A percentile compares a stretch with the other conserved stretches of the same genome.
Conservation (phyloP, 2,329 filamentous ascomycete genomes). For the Lasiodiplodia citricola region DNA sequence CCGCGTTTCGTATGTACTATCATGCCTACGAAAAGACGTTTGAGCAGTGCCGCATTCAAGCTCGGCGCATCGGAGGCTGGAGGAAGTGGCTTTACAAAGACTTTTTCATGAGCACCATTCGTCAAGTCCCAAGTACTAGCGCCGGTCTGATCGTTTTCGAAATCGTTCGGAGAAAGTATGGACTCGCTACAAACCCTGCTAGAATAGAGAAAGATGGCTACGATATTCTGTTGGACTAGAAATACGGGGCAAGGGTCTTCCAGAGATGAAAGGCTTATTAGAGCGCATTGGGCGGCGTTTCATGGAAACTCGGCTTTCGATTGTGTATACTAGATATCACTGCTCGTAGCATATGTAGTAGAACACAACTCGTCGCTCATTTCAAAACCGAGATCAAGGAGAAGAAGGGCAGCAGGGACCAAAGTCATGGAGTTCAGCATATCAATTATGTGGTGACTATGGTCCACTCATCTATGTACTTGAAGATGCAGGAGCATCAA, state of each 20-base stretch:
- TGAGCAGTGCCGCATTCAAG: conserved; percentile 63
- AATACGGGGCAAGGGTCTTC: background rate
- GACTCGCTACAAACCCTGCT: conserved; percentile 33
- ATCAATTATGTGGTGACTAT: too few relatives aligned
- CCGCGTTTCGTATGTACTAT: conserved; percentile 67
- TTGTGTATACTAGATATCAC: conserved; percentile 4
- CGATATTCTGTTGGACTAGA: conserved; percentile 66
- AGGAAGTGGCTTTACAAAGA: conserved; percentile 70
- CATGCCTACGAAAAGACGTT: conserved; percentile 73
- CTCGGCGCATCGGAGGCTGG: conserved; percentile 63
- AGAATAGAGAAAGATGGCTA: conserved; percentile 67
- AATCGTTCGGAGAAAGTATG: conserved; percentile 74
- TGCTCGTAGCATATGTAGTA: background rate
- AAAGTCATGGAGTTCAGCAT: too few relatives aligned
- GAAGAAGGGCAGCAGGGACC: background rate
- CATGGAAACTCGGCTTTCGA: background rate
- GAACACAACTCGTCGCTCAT: background rate
- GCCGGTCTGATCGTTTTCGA: conserved; percentile 82
- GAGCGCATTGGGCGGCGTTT: conserved; percentile 7
- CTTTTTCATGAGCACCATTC: conserved; percentile 74
- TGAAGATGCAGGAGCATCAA: too few relatives aligned
- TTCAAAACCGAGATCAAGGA: background rate
- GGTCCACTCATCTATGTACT: too few relatives aligned
- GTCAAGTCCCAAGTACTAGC: conserved; percentile 77
- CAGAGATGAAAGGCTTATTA: background rate